Evolutionary conservation across 192 early-diverging fungal genomes (phyloP).

Genomic region (Haplosporangium gracile): DNA sequence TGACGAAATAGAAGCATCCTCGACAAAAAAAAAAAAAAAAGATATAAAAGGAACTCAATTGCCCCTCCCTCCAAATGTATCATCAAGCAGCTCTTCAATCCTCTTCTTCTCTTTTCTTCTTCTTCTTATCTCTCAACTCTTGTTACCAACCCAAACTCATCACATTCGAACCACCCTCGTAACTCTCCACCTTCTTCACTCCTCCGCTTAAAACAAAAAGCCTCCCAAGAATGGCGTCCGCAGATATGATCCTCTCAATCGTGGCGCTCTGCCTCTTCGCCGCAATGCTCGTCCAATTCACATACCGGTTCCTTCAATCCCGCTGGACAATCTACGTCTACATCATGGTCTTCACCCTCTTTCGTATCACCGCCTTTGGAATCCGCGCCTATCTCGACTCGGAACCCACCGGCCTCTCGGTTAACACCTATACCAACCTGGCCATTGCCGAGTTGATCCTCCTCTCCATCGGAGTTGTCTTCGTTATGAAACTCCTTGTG

Average conservation of each 20-base stretch:
- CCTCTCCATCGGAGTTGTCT: conserved; percentile 22
- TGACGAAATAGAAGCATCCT: background rate
- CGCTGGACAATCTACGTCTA: background rate
- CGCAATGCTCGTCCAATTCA: background rate
- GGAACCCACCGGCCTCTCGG: background rate
- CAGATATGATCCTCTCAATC: conserved; percentile 11
- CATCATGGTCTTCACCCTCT: conserved; percentile 5
- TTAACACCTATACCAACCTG: background rate
- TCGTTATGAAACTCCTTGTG: conserved; percentile 12
- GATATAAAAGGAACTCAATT: background rate
- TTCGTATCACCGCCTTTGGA: conserved; percentile 13
- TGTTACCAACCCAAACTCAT: background rate
- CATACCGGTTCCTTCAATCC: background rate
- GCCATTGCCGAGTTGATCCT: background rate
- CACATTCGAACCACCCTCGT: background rate
- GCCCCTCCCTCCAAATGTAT: background rate
- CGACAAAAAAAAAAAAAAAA: background rate
- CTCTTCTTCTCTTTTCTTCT: background rate
- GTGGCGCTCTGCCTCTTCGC: background rate
- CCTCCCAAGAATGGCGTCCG: conserved; percentile 9
- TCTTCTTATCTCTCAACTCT: background rate
- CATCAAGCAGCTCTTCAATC: background rate
- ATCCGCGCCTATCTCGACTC: conserved; percentile 19
- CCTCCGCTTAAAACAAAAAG: background rate
- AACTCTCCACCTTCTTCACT: background rate